Evolutionary conservation across 495 filamentous ascomycete species (phyloP).

Genomic region (Margaritispora aquatica): DNA sequence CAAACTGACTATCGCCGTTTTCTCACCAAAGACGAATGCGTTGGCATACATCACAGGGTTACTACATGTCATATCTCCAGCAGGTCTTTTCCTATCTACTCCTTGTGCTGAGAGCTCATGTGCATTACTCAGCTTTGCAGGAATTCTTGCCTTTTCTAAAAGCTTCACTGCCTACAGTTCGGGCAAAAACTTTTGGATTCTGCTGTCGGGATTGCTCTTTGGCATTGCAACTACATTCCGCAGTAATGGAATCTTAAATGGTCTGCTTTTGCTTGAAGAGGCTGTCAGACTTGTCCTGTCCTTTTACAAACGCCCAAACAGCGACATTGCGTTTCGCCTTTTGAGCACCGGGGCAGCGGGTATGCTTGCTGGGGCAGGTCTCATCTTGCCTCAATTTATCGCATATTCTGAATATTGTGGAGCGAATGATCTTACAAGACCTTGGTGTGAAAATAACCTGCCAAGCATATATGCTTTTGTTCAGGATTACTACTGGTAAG

Average conservation of each 20-base stretch:
- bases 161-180: conserved; percentile 31
- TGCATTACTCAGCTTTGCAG: conserved; percentile 69
- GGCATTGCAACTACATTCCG: conserved; percentile 68
- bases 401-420: conserved; percentile 71
- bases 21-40: conserved; percentile 24
- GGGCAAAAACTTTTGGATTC: conserved; percentile 37
- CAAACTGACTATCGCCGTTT: conserved; percentile 31
- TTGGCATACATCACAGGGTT: conserved; percentile 61
- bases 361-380: conserved; percentile 55
- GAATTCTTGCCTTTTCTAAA: conserved; percentile 62
- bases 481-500: conserved; percentile 84
- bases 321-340: conserved; percentile 36
- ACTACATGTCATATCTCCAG: conserved; percentile 79
- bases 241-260: conserved; percentile 84
- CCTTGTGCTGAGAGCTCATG: conserved; percentile 81
- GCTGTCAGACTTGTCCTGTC: conserved; percentile 22
- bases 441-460: conserved; percentile 65
- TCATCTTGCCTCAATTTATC: conserved; percentile 62
- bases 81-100: conserved; percentile 82
- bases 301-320: conserved; percentile 12
- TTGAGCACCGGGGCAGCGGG: conserved; percentile 57
- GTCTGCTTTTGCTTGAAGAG: conserved; percentile 53
- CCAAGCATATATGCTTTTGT: conserved; percentile 93
- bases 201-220: conserved; percentile 62
- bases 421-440: conserved; percentile 32